Evolutionary conservation across 2,329 filamentous ascomycete species (phyloP), one percentile per base, ranked within the genome.

Genomic region (Botryotinia narcissicola): DNA sequence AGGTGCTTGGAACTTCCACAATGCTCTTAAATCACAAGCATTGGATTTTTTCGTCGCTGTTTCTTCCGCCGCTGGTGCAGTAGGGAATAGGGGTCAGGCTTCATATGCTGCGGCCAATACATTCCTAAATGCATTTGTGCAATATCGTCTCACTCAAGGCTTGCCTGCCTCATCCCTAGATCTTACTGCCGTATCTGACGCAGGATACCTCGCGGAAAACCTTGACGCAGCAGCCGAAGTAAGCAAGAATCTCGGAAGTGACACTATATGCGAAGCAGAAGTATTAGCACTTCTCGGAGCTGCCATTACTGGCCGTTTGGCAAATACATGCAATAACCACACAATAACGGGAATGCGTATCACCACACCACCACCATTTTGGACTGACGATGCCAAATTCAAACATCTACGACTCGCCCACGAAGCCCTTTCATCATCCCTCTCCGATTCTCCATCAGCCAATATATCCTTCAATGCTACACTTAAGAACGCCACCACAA

Each of bases 321-420:
- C 79, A 0, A 76, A 77, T 0, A 80, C 82, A 0, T 88, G 85
- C 79, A 83, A 84, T 73, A 83, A 81, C 60, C 87, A 89, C 77
- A 84, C 83, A 54, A 86, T 89, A 75, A 89, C 87, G 0, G 87
- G 87, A 2, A 84, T 89, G 78, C 83, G 84, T 71, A 84, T 88
- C 74, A 85, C 83, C 35, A 82, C 83, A 9, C 80, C 81, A 4
- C 81, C 73, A 18, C 86, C 86, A 0, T 89, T 87, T 81, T 89
- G 87, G 84, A 84, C 84, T 5, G 78, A 83, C 3, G 87, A 90
- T 67, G 85, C 84, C 71, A 88, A 87, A 78, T 89, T 89, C 80
- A 84, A 84, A 72, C 82, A 84, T 46, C 82, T 89, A 1, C 76
- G 77, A 54, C 72, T 77, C 10, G 81, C 80, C 12, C 82, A 82